Base-by-base conservation (phyloP, 1,139 yeast species). In the Hemisphaericaspora xylanilytica region DNA sequence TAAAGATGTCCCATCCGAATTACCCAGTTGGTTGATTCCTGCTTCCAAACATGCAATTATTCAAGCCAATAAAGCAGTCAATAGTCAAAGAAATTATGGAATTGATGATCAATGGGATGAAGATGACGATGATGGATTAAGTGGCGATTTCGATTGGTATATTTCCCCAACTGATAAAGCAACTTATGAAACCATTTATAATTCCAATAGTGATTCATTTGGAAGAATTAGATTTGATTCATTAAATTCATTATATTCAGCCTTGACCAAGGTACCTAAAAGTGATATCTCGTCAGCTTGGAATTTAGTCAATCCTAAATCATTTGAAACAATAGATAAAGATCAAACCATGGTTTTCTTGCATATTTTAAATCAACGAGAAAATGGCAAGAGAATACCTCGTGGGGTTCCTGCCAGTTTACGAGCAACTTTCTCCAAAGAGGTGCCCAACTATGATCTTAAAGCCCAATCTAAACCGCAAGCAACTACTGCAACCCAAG, bases 21-120 rank as follows among this genome's bases (percentile, higher is more conserved):
- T 92, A 41, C 98, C 98, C 2, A 80, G 77, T 31, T 90, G 97
- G 97, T 76, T 94, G 47, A 76, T 92, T 44, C 98, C 98, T 1
- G 82, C 92, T 5, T 80, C 89, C 35, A 92, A 92, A 56, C 80
- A 84, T 17, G 95, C 88, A 52, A 67, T 94, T 47, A 79, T 90
- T 40, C 85, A 84, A 44, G 95, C 95, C 20, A 85, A 85, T 57
- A 70, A 70, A 47, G 95, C 95, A 1, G 72, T 83, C 17, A 59
- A 60, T 34, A 53, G 52, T 26, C 69, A 67, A 3, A 48, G 51
- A 32, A 66, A 65, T 44, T 45, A 51, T 20, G 50, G 59, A n/a
- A 55, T 47, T 35, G 42, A 57, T 43, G 59, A 67, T n/a, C n/a
- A n/a, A 45, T 69, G 69, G 48, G 75, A 73, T 43, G 76, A 73